Evolutionary conservation across 306 rosid species (phyloP).

Genomic region (Cucumis cinereus): DNA sequence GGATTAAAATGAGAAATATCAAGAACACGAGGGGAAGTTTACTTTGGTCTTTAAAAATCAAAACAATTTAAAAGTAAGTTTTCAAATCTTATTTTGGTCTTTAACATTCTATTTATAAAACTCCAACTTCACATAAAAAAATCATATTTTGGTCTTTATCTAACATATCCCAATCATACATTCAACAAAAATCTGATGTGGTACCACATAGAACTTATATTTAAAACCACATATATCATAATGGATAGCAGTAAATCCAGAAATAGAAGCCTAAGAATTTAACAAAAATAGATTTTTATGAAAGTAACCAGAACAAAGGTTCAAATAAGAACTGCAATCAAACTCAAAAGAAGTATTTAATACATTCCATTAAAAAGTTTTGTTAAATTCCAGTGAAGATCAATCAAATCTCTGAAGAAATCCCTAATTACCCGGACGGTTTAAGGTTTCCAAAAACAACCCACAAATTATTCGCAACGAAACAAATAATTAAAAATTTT

Average conservation of each 20-base stretch:
- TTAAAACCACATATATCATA: neutral
- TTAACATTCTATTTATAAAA: neutral
- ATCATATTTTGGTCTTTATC: neutral
- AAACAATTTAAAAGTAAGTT: neutral
- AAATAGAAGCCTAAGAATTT: neutral
- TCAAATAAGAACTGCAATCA: neutral
- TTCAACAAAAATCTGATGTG: neutral
- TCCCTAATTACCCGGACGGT: neutral
- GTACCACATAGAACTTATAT: neutral
- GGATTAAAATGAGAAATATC: neutral
- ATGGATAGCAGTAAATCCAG: neutral
- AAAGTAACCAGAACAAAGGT: neutral
- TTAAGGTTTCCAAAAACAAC: neutral
- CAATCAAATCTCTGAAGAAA: neutral
- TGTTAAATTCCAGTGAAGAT: neutral
- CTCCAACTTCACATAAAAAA: neutral
- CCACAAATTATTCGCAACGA: neutral
- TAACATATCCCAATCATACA: neutral
- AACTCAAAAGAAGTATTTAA: neutral
- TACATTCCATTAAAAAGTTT: neutral
- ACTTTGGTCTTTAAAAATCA: neutral
- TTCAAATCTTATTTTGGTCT: neutral
- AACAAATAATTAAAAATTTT: neutral
- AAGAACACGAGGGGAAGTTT: neutral
- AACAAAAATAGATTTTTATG: neutral